Conservation (phyloP, 768 basidiomycete species). For the Naganishia vaughanmartiniae region DNA sequence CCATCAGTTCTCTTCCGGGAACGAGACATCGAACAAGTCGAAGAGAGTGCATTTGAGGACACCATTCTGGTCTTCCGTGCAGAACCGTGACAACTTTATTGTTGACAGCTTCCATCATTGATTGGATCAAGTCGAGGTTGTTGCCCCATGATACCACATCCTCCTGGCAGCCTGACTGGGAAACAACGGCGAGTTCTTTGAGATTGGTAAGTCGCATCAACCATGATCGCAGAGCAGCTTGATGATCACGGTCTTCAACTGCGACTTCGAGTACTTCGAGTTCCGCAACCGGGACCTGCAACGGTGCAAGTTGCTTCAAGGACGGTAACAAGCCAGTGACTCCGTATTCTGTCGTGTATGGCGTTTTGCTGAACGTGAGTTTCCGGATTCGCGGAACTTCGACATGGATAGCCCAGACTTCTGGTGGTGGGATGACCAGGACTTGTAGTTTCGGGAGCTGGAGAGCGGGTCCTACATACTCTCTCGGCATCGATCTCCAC, state of each 20-base stretch:
- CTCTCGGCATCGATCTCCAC: background rate
- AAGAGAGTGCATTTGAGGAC: constrained; percentile 21
- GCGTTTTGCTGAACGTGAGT: background rate
- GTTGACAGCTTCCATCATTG: constrained; percentile 16
- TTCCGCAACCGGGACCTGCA: constrained; percentile 6
- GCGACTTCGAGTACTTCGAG: constrained; percentile 3
- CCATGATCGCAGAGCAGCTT: constrained; percentile 8
- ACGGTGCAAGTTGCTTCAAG: constrained; percentile 4
- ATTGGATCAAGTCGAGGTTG: background rate
- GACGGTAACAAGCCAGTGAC: background rate
- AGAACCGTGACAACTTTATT: constrained; percentile 11
- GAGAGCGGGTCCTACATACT: background rate
- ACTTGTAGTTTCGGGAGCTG: background rate
- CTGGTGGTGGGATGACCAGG: constrained; percentile 11
- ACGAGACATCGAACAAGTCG: constrained; percentile 9
- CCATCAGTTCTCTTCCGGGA: constrained; percentile 9
- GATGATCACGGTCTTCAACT: background rate
- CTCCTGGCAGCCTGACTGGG: constrained; percentile 5
- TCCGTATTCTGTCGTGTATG: too few relatives aligned
- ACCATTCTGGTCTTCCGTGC: constrained; percentile 21
- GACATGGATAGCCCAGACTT: background rate
- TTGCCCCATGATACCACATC: constrained; percentile 13
- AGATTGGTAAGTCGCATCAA: constrained; percentile 20
- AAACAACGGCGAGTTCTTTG: constrained; percentile 1
- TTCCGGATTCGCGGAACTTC: background rate